phyloP scores from a whole-genome alignment of 805 yeast genomes.

The Candida sonorensis region DNA sequence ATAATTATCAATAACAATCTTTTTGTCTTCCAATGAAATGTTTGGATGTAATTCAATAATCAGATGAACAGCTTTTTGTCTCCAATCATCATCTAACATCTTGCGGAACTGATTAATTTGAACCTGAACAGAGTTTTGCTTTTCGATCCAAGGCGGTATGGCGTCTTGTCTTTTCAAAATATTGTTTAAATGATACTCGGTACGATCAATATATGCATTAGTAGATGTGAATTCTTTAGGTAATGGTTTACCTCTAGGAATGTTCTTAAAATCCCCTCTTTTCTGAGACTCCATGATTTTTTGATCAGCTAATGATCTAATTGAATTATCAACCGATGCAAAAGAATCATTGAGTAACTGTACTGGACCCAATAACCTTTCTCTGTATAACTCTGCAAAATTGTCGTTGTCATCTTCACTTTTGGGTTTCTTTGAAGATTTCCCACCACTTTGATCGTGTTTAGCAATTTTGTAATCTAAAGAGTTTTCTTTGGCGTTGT shows the following conservation, averaged over 20 bases:
- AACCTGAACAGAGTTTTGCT: constrained; percentile 49
- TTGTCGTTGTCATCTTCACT: constrained; percentile 32
- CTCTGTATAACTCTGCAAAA: constrained; percentile 56
- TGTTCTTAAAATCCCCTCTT: constrained; percentile 60
- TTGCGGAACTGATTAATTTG: constrained; percentile 43
- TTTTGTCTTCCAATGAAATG: constrained; percentile 10
- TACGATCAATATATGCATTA: constrained; percentile 56
- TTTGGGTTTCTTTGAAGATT: constrained; percentile 9
- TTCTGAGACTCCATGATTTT: constrained; percentile 67
- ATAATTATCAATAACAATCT: constrained; percentile 9
- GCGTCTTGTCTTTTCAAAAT: constrained; percentile 71
- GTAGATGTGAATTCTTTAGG: constrained; percentile 30
- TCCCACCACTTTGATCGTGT: no score
- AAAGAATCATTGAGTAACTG: constrained; percentile 38
- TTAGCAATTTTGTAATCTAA: constrained; percentile 61
- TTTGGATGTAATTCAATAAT: constrained; percentile 23
- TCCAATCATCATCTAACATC: constrained; percentile 37
- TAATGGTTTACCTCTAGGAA: constrained; percentile 60
- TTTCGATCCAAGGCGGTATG: constrained; percentile 87
- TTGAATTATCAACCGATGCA: constrained; percentile 40
- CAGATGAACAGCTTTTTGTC: constrained; percentile 23
- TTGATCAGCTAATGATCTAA: constrained; percentile 66
- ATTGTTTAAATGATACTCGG: constrained; percentile 74
- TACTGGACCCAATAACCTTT: constrained; percentile 53
- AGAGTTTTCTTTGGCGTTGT: constrained; percentile 57